Percentiles rank a stretch among this genome's conserved stretches.
Evolutionary conservation across 495 filamentous ascomycete genomes (phyloP).

Genomic region (Xylaria curta): DNA sequence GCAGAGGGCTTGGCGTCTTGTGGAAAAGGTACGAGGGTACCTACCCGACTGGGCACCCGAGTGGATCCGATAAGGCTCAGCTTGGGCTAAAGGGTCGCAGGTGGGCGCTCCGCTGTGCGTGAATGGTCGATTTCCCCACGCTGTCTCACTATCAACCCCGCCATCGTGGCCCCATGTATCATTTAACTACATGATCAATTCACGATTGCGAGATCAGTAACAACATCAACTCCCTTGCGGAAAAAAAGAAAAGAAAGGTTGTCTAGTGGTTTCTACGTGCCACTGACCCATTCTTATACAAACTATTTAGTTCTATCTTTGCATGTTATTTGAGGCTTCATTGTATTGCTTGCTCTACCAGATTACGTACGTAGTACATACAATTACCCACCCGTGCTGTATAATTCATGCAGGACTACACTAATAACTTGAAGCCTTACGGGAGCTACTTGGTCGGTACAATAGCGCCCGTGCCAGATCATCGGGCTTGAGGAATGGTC

Average conservation of each 20-base stretch:
- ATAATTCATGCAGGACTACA: neutral
- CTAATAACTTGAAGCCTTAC: neutral
- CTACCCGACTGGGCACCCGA: neutral
- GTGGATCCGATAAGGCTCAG: slow-evolving; percentile 16
- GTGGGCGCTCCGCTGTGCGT: neutral
- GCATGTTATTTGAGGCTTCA: neutral
- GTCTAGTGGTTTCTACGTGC: neutral
- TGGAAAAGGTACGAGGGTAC: neutral
- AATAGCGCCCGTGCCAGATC: neutral
- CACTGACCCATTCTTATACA: no score
- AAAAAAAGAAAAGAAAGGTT: neutral
- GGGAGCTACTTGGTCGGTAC: neutral
- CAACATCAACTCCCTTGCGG: neutral
- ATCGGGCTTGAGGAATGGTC: neutral
- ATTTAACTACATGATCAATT: neutral
- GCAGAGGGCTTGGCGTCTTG: neutral
- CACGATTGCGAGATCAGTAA: neutral
- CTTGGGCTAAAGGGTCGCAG: neutral
- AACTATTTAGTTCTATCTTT: neutral
- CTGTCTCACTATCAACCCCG: slow-evolving; percentile 13
- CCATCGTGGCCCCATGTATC: neutral
- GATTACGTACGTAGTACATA: no score
- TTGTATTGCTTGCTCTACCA: neutral
- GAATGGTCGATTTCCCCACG: neutral
- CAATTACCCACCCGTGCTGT: neutral